phyloP scores from a whole-genome alignment of 2,329 filamentous ascomycete genomes.

The Aspergillus clavatus region DNA sequence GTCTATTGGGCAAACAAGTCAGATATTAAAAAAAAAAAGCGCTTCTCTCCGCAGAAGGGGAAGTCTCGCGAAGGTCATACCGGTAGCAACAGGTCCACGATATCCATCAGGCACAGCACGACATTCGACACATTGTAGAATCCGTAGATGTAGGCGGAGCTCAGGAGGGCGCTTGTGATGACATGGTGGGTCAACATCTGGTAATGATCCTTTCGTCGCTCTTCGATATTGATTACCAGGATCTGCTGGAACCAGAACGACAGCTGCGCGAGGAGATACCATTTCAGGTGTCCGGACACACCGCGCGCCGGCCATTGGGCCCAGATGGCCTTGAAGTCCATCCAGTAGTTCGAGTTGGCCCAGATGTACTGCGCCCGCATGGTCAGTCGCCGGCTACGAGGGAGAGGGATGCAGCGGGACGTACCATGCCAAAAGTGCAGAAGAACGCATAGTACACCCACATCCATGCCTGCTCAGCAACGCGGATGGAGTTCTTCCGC shows the following conservation, averaged over 20 bases:
- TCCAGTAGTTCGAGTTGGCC: slow-evolving; percentile 69
- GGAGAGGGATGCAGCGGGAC: slow-evolving; percentile 25
- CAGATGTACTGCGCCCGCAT: slow-evolving; percentile 64
- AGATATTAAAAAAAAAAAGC: slow-evolving; percentile 10
- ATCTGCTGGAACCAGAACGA: slow-evolving; percentile 94
- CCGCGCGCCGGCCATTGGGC: slow-evolving; percentile 76
- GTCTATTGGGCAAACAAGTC: slow-evolving; percentile 46
- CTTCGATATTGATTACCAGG: slow-evolving; percentile 89
- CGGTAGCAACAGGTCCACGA: slow-evolving; percentile 82
- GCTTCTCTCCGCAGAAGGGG: not conserved
- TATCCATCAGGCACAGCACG: slow-evolving; percentile 87
- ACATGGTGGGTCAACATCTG: slow-evolving; percentile 97
- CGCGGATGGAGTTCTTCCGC: slow-evolving; percentile 74
- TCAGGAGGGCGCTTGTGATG: slow-evolving; percentile 77
- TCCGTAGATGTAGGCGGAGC: slow-evolving; percentile 78
- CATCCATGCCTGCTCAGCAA: slow-evolving; percentile 93
- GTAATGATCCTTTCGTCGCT: slow-evolving; percentile 87
- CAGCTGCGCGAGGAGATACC: slow-evolving; percentile 85
- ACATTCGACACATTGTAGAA: slow-evolving; percentile 83
- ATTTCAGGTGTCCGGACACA: slow-evolving; percentile 69
- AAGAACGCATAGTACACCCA: slow-evolving; percentile 76
- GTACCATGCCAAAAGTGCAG: slow-evolving; percentile 79
- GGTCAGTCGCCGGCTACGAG: slow-evolving; percentile 7
- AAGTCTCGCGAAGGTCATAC: slow-evolving; percentile 49
- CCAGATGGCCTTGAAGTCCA: slow-evolving; percentile 76